phyloP scores from a whole-genome alignment of 495 filamentous ascomycete genomes.

The Penicillium malachiteum region DNA sequence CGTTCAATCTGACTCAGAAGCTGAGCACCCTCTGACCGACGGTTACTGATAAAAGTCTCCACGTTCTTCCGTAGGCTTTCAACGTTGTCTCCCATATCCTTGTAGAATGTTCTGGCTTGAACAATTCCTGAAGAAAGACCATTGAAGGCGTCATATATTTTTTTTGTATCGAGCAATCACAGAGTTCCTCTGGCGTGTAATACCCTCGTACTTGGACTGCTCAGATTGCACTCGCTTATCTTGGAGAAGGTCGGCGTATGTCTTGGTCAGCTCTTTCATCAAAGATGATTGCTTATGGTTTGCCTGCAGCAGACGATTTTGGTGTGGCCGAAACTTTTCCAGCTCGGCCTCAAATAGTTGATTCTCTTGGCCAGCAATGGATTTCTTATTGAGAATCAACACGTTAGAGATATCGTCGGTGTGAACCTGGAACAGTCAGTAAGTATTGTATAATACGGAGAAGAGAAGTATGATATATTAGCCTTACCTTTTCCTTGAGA shows the following conservation, averaged over 20 bases:
- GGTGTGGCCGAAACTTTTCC: constrained; percentile 93
- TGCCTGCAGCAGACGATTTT: constrained; percentile 84
- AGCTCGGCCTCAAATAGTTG: constrained; percentile 91
- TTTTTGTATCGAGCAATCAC: constrained; percentile 88
- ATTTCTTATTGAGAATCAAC: constrained; percentile 94
- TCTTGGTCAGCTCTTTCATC: constrained; percentile 91
- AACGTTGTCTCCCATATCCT: constrained; percentile 92
- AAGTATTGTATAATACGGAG: constrained; percentile 7
- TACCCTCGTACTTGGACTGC: constrained; percentile 88
- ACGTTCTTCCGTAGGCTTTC: constrained; percentile 96
- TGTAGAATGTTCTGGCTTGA: constrained; percentile 88
- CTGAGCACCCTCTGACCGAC: constrained; percentile 86
- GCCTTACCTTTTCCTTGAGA: constrained; percentile 85
- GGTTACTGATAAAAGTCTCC: constrained; percentile 92
- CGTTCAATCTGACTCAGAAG: constrained; percentile 85
- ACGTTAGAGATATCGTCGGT: constrained; percentile 97
- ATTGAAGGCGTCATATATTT: constrained; percentile 88
- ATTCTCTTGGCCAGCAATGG: constrained; percentile 76
- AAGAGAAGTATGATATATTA: no score
- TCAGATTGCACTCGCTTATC: constrained; percentile 93
- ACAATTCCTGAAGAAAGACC: constrained; percentile 82
- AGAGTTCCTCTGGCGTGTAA: constrained; percentile 76
- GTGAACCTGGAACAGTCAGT: constrained; percentile 63
- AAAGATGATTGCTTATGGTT: constrained; percentile 90
- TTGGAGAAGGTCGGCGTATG: constrained; percentile 84